These are phyloP conservation scores for Miscanthus lutarioriparius DNA, from an alignment of 176 grass and related monocot species.

Conservation along the genomic window DNA sequence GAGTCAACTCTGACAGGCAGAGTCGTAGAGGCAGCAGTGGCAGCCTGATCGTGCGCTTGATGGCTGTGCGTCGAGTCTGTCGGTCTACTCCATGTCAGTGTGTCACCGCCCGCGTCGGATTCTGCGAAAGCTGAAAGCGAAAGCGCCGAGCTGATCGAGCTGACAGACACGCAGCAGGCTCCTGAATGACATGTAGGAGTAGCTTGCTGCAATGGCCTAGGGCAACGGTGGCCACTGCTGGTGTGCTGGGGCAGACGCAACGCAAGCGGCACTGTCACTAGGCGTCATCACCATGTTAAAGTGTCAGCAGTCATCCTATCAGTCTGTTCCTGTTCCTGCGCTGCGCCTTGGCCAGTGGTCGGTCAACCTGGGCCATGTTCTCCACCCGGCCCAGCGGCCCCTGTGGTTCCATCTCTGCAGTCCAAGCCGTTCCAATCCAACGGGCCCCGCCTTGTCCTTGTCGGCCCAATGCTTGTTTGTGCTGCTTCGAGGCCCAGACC, in stretches of 20 bases:
- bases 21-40: too few relatives aligned
- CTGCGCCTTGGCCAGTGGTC: background rate
- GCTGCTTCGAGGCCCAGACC: background rate
- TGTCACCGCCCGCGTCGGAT: background rate
- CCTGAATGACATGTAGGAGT: conserved; percentile 33
- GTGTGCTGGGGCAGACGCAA: background rate
- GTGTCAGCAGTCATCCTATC: too few relatives aligned
- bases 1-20: conserved; percentile 34
- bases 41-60: background rate
- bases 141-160: background rate
- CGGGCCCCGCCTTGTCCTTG: background rate
- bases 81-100: background rate
- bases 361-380: background rate
- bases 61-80: conserved; percentile 41
- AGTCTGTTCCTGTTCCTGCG: background rate
- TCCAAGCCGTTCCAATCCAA: background rate
- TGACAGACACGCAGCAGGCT: background rate
- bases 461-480: background rate
- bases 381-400: background rate
- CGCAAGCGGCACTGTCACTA: background rate
- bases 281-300: too few relatives aligned
- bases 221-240: background rate
- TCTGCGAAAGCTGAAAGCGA: conserved; percentile 13
- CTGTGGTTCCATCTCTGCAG: too few relatives aligned
- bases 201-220: conserved; percentile 34